Evolutionary conservation across 768 basidiomycete species (phyloP), one percentile per base, ranked within the genome.

Genomic region (Nidularia sp.): DNA sequence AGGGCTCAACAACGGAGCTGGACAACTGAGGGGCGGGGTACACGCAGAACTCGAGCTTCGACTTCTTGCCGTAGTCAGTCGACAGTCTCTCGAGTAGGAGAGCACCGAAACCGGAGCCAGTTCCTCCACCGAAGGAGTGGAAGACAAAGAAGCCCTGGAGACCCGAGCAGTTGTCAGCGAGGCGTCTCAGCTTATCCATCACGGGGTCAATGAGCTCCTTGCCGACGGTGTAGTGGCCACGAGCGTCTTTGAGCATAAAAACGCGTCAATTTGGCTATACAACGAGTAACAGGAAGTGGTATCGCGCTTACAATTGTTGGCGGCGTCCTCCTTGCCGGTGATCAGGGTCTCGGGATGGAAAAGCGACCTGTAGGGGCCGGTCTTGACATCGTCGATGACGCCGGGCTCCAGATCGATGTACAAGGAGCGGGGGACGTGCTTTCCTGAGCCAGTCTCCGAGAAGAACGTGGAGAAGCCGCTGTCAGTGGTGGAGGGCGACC

Each of bases 81-180:
- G 95, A 95, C 49, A 99, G 85, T 59, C 90, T 86, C 74, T 98
- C 96, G 54, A 99, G 85, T 49, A 98, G 83, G 59, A 98, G 84
- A 48, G 96, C 94, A 63, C 96, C 96, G 67, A 99, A 96, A 58
- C 96, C 96, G 53, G 96, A 99, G 56, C 96, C 96, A 57, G 96
- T 98, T 72, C 96, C 96, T 65, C 96, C 96, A 70, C 96, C 96
- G 70, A 99, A 98, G 47, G 96, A 99, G 79, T 98, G 96, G 86
- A 98, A 98, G 61, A 97, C 93, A 68, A 98, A 98, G 81, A 98
- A 99, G 55, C 96, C 96, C 71, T 98, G 96, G 29, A 98, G 86
- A 62, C 96, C 96, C 50, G 82, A 80, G 76, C 96, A 98, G 78
- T 95, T 95, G 70, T 99, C 96, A 51, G 96, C 88, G 49, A 99